Evolutionary conservation across 2,329 filamentous ascomycete genomes (phyloP).

Genomic region (Colletotrichum phormii): DNA sequence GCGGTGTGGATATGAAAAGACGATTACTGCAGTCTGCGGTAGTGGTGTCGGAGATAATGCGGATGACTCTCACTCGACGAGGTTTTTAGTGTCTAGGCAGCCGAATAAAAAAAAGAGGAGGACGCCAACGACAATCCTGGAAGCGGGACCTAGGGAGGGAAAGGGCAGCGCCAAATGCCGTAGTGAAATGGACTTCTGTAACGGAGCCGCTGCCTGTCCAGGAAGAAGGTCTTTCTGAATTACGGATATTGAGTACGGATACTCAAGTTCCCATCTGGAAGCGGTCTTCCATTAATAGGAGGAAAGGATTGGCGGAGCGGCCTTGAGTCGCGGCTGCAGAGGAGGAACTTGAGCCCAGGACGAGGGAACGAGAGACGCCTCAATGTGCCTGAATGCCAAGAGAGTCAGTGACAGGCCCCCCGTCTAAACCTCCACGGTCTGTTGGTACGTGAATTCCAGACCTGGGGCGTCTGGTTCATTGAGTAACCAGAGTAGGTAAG

Average conservation of each 20-base stretch:
- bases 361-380: background rate
- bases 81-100: conserved; percentile 35
- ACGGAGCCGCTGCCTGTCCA: background rate
- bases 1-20: background rate
- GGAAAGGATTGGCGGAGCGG: background rate
- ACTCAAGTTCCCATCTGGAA: background rate
- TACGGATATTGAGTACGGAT: too few species aligned
- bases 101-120: conserved; percentile 25
- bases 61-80: conserved; percentile 11
- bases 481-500: background rate
- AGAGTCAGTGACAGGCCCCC: background rate
- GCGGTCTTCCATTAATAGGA: background rate
- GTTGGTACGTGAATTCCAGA: too few species aligned
- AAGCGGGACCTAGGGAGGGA: background rate
- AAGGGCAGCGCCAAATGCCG: background rate
- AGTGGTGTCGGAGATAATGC: conserved; percentile 20
- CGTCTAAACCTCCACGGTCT: background rate
- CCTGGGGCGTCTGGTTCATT: background rate
- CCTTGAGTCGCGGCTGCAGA: background rate
- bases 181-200: background rate
- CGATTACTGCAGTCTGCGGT: background rate
- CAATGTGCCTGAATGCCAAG: background rate
- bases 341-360: background rate
- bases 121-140: background rate
- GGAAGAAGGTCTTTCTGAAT: background rate